Evolutionary conservation across 1,284 basidiomycete genomes (phyloP).

Genomic region (Mycosarcoma maydis): DNA sequence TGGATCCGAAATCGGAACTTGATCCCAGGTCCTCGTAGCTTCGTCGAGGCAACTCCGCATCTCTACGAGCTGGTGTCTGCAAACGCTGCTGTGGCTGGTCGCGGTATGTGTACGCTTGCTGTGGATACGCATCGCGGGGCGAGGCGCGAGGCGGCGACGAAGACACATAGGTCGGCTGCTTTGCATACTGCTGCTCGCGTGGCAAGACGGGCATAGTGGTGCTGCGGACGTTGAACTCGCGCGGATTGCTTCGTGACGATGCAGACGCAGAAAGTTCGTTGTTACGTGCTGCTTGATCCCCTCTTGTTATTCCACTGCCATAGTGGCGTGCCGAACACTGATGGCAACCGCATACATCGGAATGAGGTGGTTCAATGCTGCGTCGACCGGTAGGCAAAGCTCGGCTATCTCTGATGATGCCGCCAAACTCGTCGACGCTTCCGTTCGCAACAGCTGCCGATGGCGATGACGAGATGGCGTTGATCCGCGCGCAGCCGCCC

Average conservation of each 20-base stretch:
- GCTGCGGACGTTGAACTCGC: conserved; percentile 29
- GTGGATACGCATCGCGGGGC: conserved; percentile 9
- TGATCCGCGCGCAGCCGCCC: conserved; percentile 16
- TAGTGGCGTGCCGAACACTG: conserved; percentile 55
- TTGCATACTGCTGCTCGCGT: conserved; percentile 9
- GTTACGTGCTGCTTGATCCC: background rate
- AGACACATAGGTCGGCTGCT: conserved; percentile 9
- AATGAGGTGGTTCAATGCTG: conserved; percentile 38
- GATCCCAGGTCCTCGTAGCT: conserved; percentile 32
- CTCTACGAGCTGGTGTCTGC: conserved; percentile 3
- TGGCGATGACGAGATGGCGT: conserved; percentile 11
- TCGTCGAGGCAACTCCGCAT: conserved; percentile 7
- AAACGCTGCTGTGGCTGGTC: conserved; percentile 18
- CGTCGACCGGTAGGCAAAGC: conserved; percentile 3
- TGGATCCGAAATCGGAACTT: conserved; percentile 12
- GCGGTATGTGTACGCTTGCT: conserved; percentile 11
- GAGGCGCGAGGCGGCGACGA: conserved; percentile 18
- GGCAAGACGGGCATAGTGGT: conserved; percentile 28
- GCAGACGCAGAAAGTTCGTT: background rate
- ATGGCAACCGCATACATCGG: conserved; percentile 58
- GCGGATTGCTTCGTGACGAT: conserved; percentile 6
- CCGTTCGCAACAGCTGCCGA: conserved; percentile 4
- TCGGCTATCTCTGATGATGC: conserved; percentile 7
- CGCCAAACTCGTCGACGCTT: conserved; percentile 32
- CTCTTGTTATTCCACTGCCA: conserved; percentile 12